phyloP scores from a whole-genome alignment of 176 grass and related monocot species.

The Avena insularis region DNA sequence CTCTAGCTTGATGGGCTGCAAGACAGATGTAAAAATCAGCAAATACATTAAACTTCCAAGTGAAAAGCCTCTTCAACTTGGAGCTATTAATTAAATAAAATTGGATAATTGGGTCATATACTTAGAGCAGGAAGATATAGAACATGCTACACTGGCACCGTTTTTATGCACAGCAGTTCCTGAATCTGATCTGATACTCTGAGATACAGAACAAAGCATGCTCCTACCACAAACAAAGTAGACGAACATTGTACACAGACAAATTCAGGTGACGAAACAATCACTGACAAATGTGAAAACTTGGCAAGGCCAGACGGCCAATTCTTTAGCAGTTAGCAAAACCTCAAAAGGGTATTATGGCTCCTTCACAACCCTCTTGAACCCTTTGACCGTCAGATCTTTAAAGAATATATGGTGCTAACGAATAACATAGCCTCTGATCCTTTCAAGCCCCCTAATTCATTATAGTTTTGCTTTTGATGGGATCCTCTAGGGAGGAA shows the following conservation, averaged over 20 bases:
- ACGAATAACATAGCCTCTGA: background rate
- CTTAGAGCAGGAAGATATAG: background rate
- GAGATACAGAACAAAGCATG: background rate
- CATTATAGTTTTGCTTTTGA: background rate
- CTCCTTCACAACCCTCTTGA: background rate
- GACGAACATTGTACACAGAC: background rate
- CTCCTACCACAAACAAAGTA: background rate
- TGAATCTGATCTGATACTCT: background rate
- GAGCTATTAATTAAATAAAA: conserved; percentile 25
- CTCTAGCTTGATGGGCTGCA: conserved; percentile 96
- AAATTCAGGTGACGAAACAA: background rate
- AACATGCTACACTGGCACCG: background rate
- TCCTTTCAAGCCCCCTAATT: background rate
- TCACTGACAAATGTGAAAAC: background rate
- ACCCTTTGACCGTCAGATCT: background rate
- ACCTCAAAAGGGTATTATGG: background rate
- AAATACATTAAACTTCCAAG: background rate
- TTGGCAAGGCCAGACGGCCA: background rate
- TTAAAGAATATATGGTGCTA: background rate
- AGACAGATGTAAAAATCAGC: conserved; percentile 1
- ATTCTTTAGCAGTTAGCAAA: conserved; percentile 5
- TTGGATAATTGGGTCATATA: background rate
- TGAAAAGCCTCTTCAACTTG: background rate
- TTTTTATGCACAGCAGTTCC: background rate
- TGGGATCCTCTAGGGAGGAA: no score